Evolutionary conservation across 2,329 filamentous ascomycete species (phyloP), one percentile per base, ranked within the genome.

Genomic region (Colletotrichum tropicicola): DNA sequence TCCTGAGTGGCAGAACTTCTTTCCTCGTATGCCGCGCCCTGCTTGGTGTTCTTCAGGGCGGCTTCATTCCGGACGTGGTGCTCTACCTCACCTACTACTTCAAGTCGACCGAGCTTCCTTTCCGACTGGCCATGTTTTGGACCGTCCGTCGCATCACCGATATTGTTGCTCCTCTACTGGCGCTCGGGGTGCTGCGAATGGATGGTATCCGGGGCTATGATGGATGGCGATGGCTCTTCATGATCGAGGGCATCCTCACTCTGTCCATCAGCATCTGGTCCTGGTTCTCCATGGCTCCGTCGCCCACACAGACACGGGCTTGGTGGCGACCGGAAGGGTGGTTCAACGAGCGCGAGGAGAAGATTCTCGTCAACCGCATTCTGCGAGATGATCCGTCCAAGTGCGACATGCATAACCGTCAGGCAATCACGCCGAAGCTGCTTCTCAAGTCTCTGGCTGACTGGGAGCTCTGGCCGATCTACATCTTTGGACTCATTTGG

Each of bases 301-400:
- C 72, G 0, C 74, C 74, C 5, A 76, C 74, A 0, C 72, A 76
- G 60, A 85, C 83, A 0, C 80, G 78, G 37, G 79, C 78, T 6
- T 82, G 79, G 76, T 83, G 80, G 65, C 77, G 83, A 23, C 81
- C 81, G 12, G 78, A 83, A 12, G 85, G 85, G 0, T 89, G 85
- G 83, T 89, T 88, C 71, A 84, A 73, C 3, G 82, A 87, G 51
- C 78, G 80, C 2, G 87, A 88, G 67, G 85, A 89, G 66, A 81
- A 80, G 66, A 88, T 89, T 48, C 80, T 88, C 49, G 83, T 89
- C 21, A 89, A 87, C 67, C 76, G 85, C 1, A 78, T 85, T 10
- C 74, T 79, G 3, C 81, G 86, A 1, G 86, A 89, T 53, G 87
- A 87, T 60, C 85, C 85, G 1, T 80, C 79, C 5, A 85, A 85